Conservation (phyloP, 2,329 filamentous ascomycete genomes). For the Ophiobolus disseminans region DNA sequence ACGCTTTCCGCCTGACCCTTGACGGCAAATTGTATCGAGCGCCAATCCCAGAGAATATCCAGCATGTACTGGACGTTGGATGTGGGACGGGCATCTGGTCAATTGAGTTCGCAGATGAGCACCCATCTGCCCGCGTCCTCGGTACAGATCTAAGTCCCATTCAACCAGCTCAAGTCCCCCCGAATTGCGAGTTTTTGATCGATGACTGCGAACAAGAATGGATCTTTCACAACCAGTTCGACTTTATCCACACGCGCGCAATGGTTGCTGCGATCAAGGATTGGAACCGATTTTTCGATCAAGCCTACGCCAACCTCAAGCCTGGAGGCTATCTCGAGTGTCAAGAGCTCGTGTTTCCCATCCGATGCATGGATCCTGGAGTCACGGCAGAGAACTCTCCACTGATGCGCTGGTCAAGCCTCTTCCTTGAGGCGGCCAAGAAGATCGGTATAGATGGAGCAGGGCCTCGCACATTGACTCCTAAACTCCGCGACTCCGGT, state of each 20-base stretch:
- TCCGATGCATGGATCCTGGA: constrained; percentile 29
- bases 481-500: constrained; percentile 29
- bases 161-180: constrained; percentile 39
- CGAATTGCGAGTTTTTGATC: constrained; percentile 45
- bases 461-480: constrained; percentile 48
- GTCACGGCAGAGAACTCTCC: constrained; percentile 31
- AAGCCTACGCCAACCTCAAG: constrained; percentile 49
- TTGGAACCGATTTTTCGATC: constrained; percentile 58
- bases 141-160: constrained; percentile 47
- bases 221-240: constrained; percentile 61
- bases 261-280: constrained; percentile 62
- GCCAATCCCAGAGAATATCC: constrained; percentile 34
- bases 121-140: constrained; percentile 41
- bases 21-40: constrained; percentile 40
- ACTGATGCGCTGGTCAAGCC: constrained; percentile 34
- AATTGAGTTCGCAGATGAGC: constrained; percentile 41
- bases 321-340: constrained; percentile 61
- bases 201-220: constrained; percentile 58
- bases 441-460: constrained; percentile 49
- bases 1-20: constrained; percentile 42
- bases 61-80: constrained; percentile 42
- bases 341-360: constrained; percentile 50
- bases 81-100: constrained; percentile 46
- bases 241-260: constrained; percentile 64
- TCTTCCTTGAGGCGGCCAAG: constrained; percentile 33